Base-by-base conservation (phyloP, 345 rosid species). In the Acer yangbiense region DNA sequence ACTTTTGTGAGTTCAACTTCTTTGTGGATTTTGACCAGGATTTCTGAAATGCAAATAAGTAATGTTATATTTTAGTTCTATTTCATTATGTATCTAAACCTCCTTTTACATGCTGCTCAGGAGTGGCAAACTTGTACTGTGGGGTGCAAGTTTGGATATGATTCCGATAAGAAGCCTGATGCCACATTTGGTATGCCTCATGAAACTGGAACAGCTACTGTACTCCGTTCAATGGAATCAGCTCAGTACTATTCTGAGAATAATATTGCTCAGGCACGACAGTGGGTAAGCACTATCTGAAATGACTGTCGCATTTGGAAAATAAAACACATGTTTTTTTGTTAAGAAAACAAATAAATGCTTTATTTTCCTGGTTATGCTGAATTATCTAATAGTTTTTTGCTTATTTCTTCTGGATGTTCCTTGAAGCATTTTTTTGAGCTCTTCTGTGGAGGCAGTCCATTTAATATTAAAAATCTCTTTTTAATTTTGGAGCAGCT, bases 181-280 rank as follows among this genome's bases (percentile, higher is more conserved):
- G 99, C 95, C 69, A 85, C 80, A 16, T 87, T 96, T 80, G 95
- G 94, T 67, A 60, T 75, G 29, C 76, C 86, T 70, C 80, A 83
- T 23, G 74, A 70, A 75, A 41, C 75, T 71, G 90, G 89, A 81
- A 77, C 81, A 60, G 83, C 86, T 73, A 39, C 79, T 71, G 89
- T 96, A 60, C 90, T 86, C 68, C 91, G 95, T 72, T 96, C 98
- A 4, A 96, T 96, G 99, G 99, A 96, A 85, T 91, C 99, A 65
- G 85, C 98, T 39, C 86, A 86, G 35, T 94, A 96, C 82, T 96
- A 92, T 85, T 50, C 86, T 43, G 92, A 91, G 60, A 96, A 96
- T 76, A 85, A 88, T 85, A 74, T 96, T 58, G 89, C 74, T 32
- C 82, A 74, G 52, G 97, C 99, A 88, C 91, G 97, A 90, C 90